phyloP scores from a whole-genome alignment of 2,329 filamentous ascomycete genomes.

The Samsoniella hepiali region DNA sequence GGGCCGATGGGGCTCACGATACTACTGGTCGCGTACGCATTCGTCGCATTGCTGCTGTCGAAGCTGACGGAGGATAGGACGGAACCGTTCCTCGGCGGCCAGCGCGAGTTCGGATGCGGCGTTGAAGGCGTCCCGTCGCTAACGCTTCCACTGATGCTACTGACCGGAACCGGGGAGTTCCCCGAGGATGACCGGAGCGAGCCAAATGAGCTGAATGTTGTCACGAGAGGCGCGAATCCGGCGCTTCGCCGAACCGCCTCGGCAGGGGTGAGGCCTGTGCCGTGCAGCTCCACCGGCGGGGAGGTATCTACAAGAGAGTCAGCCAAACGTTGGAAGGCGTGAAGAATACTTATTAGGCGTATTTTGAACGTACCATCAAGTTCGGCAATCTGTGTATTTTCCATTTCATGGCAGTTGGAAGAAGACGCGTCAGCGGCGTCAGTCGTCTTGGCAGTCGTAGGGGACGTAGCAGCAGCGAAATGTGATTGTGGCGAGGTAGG shows the following conservation, averaged over 20 bases:
- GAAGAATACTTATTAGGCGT: background rate
- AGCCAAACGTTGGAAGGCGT: background rate
- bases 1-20: constrained; percentile 10
- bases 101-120: background rate
- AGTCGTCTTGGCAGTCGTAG: background rate
- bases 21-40: background rate
- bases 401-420: constrained; percentile 36
- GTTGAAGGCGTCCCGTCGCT: background rate
- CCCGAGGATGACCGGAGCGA: background rate
- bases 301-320: constrained; percentile 38
- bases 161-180: background rate
- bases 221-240: constrained; percentile 27
- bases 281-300: constrained; percentile 43
- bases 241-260: constrained; percentile 37
- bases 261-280: constrained; percentile 38
- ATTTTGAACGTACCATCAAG: constrained; percentile 40
- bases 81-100: background rate
- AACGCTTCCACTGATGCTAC: background rate
- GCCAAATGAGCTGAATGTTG: constrained; percentile 14
- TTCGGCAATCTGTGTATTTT: constrained; percentile 44
- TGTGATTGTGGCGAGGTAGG: background rate
- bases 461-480: background rate
- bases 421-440: background rate
- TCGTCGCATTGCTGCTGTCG: background rate
- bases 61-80: constrained; percentile 7